Base-by-base conservation (phyloP, 2,329 filamentous ascomycete genomes). In the Microcyclospora pomicola region DNA sequence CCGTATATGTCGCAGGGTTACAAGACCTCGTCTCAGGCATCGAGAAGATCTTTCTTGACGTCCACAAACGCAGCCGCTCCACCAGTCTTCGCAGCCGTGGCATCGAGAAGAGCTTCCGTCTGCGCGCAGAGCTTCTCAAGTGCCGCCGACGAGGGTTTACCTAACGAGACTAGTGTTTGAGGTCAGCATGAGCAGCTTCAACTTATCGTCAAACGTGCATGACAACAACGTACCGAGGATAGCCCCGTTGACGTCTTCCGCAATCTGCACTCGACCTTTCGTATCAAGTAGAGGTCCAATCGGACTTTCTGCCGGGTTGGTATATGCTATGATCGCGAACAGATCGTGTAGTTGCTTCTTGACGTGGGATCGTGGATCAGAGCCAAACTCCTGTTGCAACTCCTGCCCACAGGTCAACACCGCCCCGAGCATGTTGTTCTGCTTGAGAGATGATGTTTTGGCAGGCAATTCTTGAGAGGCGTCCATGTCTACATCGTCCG, bases 191-290 rank as follows among this genome's bases (percentile, higher is more conserved):
- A 7, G 4, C 30, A 31, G 12, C 12, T 31, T 9, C 5, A 5
- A 15, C 4, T 9, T 31, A n/a, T n/a, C 5, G 6, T 31, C 14
- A n/a, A 31, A n/a, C 9, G 30, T 31, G 30, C 30, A n/a, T 5
- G 19, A 24, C 4, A 7, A 24, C 5, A n/a, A 69, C 77, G 65
- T 66, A 93, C 86, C 77, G 42, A 98, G 61, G 50, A 98, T 94
- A 34, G 85, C 87, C 43, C 84, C 83, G 60, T 96, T 96, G 40
- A 98, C 67, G 59, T 94, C 87, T 63, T 98, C 91, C 7, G 87
- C 87, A 31, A 96, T 84, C 13, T 75, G 69, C 13, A 78, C 74
- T 32, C 91, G 69, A 1, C 83, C 85, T 37, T 72, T 74, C 30
- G 73, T 69, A 51, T 93, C 83, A 40, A 98, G 66, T 42, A 95